These are phyloP conservation scores for Naganishia cerealis DNA, from an alignment of 1,284 basidiomycete genomes.

Conservation along the genomic window DNA sequence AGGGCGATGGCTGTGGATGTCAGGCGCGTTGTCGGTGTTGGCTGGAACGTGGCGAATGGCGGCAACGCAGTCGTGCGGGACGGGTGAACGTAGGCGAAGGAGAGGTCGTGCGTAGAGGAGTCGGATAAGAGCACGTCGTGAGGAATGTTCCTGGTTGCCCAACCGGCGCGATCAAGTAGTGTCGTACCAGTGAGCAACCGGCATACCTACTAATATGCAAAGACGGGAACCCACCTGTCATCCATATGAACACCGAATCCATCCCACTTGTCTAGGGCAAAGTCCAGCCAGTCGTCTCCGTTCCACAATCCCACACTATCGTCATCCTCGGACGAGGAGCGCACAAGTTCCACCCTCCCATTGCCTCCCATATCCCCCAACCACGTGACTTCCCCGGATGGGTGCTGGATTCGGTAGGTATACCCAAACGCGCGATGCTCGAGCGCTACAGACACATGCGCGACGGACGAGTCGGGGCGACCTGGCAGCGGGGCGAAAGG, in stretches of 20 bases:
- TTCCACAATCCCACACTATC: constrained; percentile 1
- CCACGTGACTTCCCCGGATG: constrained; percentile 12
- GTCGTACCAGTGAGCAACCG: not conserved
- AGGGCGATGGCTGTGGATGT: not conserved
- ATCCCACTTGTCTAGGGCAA: not conserved
- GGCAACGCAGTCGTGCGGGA: not conserved
- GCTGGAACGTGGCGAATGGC: constrained; percentile 21
- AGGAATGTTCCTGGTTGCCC: not conserved
- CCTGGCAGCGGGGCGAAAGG: not conserved
- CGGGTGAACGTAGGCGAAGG: constrained; percentile 17
- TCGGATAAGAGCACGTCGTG: not conserved
- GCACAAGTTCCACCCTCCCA: constrained; percentile 4
- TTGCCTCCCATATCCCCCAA: constrained; percentile 25
- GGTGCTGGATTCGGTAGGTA: constrained; percentile 14
- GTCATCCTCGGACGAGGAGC: not conserved
- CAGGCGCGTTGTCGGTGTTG: not conserved
- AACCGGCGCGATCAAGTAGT: not conserved
- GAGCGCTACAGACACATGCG: not conserved
- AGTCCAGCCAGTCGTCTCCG: constrained; percentile 8
- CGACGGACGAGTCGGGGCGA: not conserved
- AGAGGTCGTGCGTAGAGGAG: not conserved
- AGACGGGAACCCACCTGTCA: not conserved
- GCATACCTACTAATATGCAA: too few relatives aligned
- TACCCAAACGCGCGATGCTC: constrained; percentile 13
- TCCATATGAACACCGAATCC: constrained; percentile 10